phyloP scores from a whole-genome alignment of 192 early-diverging fungal species.

The Coemansia sp. region DNA sequence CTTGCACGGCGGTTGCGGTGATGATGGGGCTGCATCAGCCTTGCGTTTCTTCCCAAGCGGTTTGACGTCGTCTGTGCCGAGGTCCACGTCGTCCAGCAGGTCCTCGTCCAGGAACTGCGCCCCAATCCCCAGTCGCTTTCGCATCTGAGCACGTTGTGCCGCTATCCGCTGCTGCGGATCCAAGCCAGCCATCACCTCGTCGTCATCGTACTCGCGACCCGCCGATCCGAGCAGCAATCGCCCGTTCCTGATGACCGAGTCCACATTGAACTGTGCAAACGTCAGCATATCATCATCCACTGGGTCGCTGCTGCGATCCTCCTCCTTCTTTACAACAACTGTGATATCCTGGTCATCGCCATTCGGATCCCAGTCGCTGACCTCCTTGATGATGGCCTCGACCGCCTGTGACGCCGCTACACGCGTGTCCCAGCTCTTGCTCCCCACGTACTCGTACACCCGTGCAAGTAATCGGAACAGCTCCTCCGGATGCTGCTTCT shows the following conservation, averaged over 20 bases:
- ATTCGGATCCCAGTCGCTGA: constrained; percentile 79
- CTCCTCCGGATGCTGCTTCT: constrained; percentile 91
- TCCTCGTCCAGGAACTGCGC: constrained; percentile 90
- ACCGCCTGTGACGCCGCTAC: constrained; percentile 90
- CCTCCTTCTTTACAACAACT: constrained; percentile 12
- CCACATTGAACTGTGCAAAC: constrained; percentile 84
- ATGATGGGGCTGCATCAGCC: constrained; percentile 8
- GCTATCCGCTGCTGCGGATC: constrained; percentile 81
- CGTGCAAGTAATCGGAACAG: constrained; percentile 79
- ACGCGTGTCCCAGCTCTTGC: constrained; percentile 93
- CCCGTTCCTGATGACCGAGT: constrained; percentile 75
- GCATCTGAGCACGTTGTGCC: constrained; percentile 79
- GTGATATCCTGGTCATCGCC: not conserved
- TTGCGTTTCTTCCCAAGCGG: constrained; percentile 20
- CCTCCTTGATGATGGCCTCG: constrained; percentile 87
- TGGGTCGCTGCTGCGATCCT: not conserved
- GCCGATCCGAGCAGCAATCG: constrained; percentile 78
- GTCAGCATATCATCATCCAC: constrained; percentile 58
- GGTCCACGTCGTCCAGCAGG: constrained; percentile 81
- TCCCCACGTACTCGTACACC: constrained; percentile 68
- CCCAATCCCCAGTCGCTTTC: constrained; percentile 80
- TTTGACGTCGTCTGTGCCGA: constrained; percentile 36
- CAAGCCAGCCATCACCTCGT: constrained; percentile 64
- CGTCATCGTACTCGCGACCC: constrained; percentile 89
- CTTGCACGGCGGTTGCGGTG: constrained; percentile 7